Evolutionary conservation across 371 early-diverging fungal genomes (phyloP).

Genomic region (Mortierella sp.): DNA sequence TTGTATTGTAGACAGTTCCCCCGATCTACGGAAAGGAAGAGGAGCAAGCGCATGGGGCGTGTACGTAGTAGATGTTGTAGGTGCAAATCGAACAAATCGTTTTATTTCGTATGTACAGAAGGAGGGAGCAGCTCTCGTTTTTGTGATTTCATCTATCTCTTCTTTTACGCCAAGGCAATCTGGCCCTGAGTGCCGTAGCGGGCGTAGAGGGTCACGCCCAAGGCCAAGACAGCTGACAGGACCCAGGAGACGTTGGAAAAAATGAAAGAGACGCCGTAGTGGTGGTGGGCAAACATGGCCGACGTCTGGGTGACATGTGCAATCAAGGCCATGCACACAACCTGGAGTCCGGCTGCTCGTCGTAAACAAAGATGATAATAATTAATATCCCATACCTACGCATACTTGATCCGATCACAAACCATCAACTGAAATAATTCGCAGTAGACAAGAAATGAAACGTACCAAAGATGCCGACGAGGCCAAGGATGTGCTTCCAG

Average conservation of each 20-base stretch:
- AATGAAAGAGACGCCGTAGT: conserved; percentile 43
- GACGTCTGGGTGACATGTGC: conserved; percentile 47
- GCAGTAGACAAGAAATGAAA: background rate
- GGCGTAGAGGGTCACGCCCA: conserved; percentile 40
- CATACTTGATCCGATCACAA: background rate
- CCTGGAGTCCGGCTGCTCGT: conserved; percentile 38
- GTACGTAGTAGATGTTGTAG: background rate
- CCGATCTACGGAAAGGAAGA: background rate
- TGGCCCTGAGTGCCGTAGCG: conserved; percentile 35
- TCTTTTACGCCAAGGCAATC: conserved; percentile 45
- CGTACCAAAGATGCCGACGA: conserved; percentile 52
- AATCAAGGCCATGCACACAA: conserved; percentile 42
- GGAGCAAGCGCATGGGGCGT: background rate
- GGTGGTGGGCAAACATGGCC: conserved; percentile 46
- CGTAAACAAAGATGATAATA: background rate
- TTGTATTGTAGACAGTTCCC: background rate
- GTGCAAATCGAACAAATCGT: background rate
- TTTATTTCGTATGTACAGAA: conserved; percentile 7
- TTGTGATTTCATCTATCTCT: background rate
- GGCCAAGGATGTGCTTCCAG: conserved; percentile 55
- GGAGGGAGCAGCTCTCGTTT: background rate
- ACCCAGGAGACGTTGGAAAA: conserved; percentile 47
- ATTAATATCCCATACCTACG: background rate
- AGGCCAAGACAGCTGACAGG: conserved; percentile 24
- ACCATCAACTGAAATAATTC: background rate